Evolutionary conservation across 2,329 filamentous ascomycete genomes (phyloP), one percentile per base, ranked within the genome.

Genomic region (Thelonectria blattea): DNA sequence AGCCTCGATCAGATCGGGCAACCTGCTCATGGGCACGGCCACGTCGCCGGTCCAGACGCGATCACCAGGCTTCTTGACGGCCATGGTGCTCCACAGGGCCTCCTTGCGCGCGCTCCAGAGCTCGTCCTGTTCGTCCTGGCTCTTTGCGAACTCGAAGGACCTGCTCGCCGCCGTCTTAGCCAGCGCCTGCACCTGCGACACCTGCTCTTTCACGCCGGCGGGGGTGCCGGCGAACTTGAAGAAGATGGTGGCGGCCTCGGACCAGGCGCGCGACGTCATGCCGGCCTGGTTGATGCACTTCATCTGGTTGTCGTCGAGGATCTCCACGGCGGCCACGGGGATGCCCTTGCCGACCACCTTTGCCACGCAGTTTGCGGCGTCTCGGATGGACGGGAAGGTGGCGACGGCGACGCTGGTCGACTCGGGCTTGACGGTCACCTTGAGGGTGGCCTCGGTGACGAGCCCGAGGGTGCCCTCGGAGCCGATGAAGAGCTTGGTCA

Each of bases 221-320:
- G 85, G 82, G 0, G 89, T 92, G 53, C 91, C 91, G 1, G 87
- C 83, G 69, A 94, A 94, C 76, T 94, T 94, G 86, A 94, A 92
- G 79, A 94, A 93, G 7, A 94, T 81, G 0, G 91, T 93, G 0
- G 91, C 90, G 2, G 83, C 83, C 76, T 92, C 90, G 53, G 82
- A 81, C 91, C 91, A 94, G 9, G 76, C 76, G 61, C 88, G 85
- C 37, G 82, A 80, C 1, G 91, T 93, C 72, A 81, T 83, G 24
- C 89, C 88, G 1, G 88, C 85, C 27, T 84, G 80, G 77, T 89
- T 88, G 77, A 89, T 87, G 73, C 83, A 85, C 68, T 79, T 80
- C 85, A 97, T 97, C 79, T 96, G 93, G 58, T 93, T 89, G 73
- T 96, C 93, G 77, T 97, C 93, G 27, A 97, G 81, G 59, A 97